Base-by-base conservation (phyloP, 192 early-diverging fungal species). In the Podila verticillata region DNA sequence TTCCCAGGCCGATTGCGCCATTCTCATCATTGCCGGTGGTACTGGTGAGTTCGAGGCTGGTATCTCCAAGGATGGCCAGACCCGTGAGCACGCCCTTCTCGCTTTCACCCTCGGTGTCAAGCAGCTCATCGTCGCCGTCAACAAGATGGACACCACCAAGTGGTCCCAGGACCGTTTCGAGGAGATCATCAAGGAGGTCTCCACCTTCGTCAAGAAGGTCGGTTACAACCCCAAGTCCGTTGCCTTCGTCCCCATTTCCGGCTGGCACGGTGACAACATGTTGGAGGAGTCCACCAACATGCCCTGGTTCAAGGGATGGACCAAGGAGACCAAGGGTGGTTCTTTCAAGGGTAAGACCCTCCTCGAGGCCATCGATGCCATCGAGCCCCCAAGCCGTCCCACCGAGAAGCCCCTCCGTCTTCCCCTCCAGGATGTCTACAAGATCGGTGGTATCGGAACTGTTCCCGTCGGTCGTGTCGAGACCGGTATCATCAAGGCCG, bases 91-190 rank as follows among this genome's bases (percentile, higher is more conserved):
- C 93, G 96, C 96, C 75, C 94, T 96, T 86, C 93, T 99, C 67
- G 95, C 95, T 74, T 96, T 91, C 94, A 96, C 95, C 84, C 95
- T 99, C 74, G 97, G 97, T 93, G 97, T 99, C 86, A 91, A 89
- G 83, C 97, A n/a, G n/a, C n/a, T n/a, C n/a, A 96, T 99, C 72
- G 96, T 99, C 75, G 96, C 95, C 85, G 92, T 99, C 88, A 99
- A 99, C 96, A 99, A 99, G 93, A 99, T 99, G 96, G 97, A 99
- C 93, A 90, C 97, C 85, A 92, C 92, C 92, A 92, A 94, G 87
- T 99, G 92, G 91, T 92, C 90, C 84, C 91, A 97, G 89, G 94
- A 90, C 81, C 96, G 97, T 84, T 98, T 93, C 92, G 88, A 91
- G 74, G 96, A 97, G 89, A 97, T 97, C 87, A 89, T 93, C 87